Conservation (phyloP, 2,329 filamentous ascomycete genomes). For the Sporothrix brunneoviolacea region DNA sequence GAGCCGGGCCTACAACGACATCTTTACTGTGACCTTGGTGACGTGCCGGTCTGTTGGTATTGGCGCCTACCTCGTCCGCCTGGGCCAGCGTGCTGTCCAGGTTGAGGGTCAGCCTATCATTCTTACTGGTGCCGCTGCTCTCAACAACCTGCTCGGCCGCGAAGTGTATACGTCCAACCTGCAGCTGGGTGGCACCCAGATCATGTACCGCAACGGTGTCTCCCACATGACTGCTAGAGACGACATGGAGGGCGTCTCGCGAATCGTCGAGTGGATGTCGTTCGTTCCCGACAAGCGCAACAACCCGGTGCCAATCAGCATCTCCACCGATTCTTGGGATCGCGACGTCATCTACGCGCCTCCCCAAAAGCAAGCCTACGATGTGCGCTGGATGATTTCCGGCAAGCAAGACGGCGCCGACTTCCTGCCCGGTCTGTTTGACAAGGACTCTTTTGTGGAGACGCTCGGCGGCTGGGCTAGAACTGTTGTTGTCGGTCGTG, state of each 20-base stretch:
- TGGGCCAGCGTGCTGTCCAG: constrained; percentile 96
- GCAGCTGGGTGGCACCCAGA: constrained; percentile 99
- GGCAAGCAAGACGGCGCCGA: constrained; percentile 80
- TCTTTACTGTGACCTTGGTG: constrained; percentile 96
- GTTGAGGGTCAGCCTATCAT: constrained; percentile 99
- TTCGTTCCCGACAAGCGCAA: constrained; percentile 95
- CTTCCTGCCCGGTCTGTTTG: constrained; percentile 88
- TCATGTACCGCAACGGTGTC: constrained; percentile 99
- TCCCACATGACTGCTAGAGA: constrained; percentile 98
- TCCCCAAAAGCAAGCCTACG: constrained; percentile 76
- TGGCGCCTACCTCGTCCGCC: constrained; percentile 95
- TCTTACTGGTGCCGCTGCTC: constrained; percentile 89
- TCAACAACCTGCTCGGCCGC: constrained; percentile 96
- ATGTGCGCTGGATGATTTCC: constrained; percentile 87
- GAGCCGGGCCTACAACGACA: constrained; percentile 94
- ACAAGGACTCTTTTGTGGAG: constrained; percentile 95
- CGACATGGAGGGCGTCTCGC: constrained; percentile 94
- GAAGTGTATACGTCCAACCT: constrained; percentile 99
- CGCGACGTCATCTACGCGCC: constrained; percentile 83
- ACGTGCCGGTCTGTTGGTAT: constrained; percentile 99
- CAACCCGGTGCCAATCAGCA: constrained; percentile 85
- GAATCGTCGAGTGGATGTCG: constrained; percentile 97
- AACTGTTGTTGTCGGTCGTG: constrained; percentile 93
- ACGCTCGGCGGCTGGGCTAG: constrained; percentile 94
- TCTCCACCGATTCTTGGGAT: constrained; percentile 82